Percentiles rank a stretch among this genome's conserved stretches.
Evolutionary conservation across 345 rosid species (phyloP).

Genomic region (Ailanthus altissimus): DNA sequence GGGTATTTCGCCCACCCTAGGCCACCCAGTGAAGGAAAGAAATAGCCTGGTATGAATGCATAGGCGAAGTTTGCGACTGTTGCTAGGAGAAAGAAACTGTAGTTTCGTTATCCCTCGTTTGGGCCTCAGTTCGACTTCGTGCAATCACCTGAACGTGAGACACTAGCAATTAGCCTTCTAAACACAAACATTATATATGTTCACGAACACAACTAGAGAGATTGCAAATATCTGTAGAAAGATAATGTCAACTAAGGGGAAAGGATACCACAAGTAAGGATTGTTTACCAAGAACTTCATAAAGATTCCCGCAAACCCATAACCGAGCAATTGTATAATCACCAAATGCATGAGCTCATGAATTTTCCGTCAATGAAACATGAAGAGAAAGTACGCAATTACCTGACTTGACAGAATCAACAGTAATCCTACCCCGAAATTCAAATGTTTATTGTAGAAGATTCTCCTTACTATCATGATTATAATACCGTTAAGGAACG

Average conservation of each 20-base stretch:
- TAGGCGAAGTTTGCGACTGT: conserved; percentile 32
- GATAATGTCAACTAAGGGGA: conserved; percentile 33
- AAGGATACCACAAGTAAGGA: conserved; percentile 43
- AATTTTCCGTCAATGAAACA: too few relatives aligned
- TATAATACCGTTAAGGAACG: conserved; percentile 12
- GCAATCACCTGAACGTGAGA: conserved; percentile 34
- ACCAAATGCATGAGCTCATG: too few relatives aligned
- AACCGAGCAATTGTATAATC: conserved; percentile 33
- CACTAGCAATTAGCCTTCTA: too few relatives aligned
- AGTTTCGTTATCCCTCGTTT: conserved; percentile 26
- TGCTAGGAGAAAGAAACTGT: conserved; percentile 32
- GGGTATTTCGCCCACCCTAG: too few relatives aligned
- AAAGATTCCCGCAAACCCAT: conserved; percentile 40
- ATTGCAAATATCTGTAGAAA: conserved; percentile 29
- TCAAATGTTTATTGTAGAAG: conserved; percentile 20
- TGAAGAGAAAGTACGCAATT: too few relatives aligned
- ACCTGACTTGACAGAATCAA: conserved; percentile 35
- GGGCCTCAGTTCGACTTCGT: conserved; percentile 27
- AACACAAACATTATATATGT: too few relatives aligned
- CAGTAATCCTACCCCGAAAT: conserved; percentile 25
- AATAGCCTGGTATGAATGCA: conserved; percentile 29
- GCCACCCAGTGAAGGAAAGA: conserved; percentile 32
- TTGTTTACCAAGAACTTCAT: conserved; percentile 25
- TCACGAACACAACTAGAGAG: too few relatives aligned
- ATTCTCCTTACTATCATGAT: conserved; percentile 24